Base-by-base conservation (phyloP, 2,329 filamentous ascomycete genomes). In the Phialophora chinensis region DNA sequence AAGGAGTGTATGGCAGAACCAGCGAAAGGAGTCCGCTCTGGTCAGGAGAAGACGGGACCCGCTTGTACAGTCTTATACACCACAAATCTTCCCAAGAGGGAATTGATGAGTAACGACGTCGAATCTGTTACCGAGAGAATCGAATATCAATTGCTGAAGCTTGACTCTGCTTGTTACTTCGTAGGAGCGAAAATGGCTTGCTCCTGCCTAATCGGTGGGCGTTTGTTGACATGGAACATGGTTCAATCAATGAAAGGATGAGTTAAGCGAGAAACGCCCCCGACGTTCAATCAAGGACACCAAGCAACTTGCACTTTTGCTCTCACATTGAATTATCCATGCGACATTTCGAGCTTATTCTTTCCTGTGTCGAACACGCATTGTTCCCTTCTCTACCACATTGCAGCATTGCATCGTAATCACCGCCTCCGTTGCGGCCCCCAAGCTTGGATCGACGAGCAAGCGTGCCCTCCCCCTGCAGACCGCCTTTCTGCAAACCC, bases 171-270 rank as follows among this genome's bases (percentile, higher is more conserved):
- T 23, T 29, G 38, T 33, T 27, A 31, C 29, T 31, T 7, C 6
- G 31, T 8, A 7, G 31, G 29, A 35, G 57, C 23, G 27, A 23
- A 47, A 52, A 11, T 38, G 59, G 59, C 31, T 33, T 27, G 23
- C 49, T 61, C 11, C 23, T 61, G 47, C 55, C 62, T 58, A 59
- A 54, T 64, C 29, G 29, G 58, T 31, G 44, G 23, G 20, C 44
- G 31, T 53, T 61, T 61, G 66, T 67, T 67, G 66, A 67, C 66
- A 67, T 62, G 66, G 61, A 42, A 60, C 35, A 38, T 52, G 52
- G 31, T 44, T 64, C 53, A 59, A 64, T 52, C 23, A 31, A 61
- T 35, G 12, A 33, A 35, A 33, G 58, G 60, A 23, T 38, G 27
- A 17, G 29, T 57, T 63, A 63, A 63, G 60, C 60, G 60, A 63